phyloP scores from a whole-genome alignment of 352 stramenopile species.

The Labyrinthula sp. region DNA sequence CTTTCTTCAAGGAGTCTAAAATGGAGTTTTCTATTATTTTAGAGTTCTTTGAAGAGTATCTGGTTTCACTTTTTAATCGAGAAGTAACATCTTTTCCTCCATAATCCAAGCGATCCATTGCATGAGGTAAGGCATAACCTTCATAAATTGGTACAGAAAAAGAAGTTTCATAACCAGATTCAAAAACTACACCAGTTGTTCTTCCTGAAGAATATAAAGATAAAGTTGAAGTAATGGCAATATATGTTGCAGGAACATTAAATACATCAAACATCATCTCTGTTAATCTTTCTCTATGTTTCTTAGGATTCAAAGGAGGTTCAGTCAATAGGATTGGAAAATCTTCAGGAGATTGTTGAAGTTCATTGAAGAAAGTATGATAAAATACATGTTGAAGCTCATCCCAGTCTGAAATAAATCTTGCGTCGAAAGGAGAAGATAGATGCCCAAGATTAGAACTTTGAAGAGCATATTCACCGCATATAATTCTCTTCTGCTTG shows the following conservation, averaged over 20 bases:
- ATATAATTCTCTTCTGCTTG: too few relatives aligned
- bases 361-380: conserved; percentile 11
- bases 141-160: conserved; percentile 93
- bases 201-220: conserved; percentile 76
- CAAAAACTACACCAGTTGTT: conserved; percentile 77
- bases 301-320: conserved; percentile 1
- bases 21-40: conserved; percentile 54
- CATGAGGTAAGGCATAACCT: conserved; percentile 72
- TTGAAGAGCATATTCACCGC: too few relatives aligned
- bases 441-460: too few relatives aligned
- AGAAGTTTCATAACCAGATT: conserved; percentile 71
- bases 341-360: conserved; percentile 2
- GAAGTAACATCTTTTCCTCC: conserved; percentile 68
- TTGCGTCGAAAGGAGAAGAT: too few relatives aligned
- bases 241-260: conserved; percentile 75
- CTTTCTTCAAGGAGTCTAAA: conserved; percentile 78
- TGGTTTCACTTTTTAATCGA: conserved; percentile 44
- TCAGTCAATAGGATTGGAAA: conserved; percentile 11
- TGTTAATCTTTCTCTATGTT: conserved; percentile 30
- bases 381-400: conserved; percentile 19
- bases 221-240: conserved; percentile 58
- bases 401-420: conserved; percentile 31
- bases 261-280: conserved; percentile 99
- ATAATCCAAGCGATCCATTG: conserved; percentile 72
- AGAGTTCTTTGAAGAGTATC: conserved; percentile 50